Conservation (phyloP, 495 filamentous ascomycete species). For the Cercophora samala region DNA sequence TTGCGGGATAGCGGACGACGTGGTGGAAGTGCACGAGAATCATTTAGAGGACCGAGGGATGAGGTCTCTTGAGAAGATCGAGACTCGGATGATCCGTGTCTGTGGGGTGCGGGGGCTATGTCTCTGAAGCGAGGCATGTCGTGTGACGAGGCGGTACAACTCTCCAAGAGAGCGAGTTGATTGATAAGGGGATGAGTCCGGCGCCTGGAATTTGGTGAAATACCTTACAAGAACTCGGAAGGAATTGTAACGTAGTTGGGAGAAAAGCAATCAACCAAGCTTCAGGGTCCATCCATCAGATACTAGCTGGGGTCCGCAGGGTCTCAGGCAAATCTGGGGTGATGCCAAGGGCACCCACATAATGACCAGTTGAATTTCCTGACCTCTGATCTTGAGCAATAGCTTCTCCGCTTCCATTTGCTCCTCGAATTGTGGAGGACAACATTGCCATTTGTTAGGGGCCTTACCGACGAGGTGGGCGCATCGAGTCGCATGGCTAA, state of each 20-base stretch:
- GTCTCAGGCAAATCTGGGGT: neutral
- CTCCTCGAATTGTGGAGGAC: no score
- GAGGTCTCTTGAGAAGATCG: neutral
- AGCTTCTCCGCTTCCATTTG: no score
- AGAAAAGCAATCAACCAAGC: neutral
- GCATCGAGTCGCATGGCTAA: no score
- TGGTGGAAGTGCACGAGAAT: neutral
- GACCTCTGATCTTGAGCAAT: no score
- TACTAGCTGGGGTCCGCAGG: neutral
- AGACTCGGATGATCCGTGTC: neutral
- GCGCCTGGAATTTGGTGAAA: neutral
- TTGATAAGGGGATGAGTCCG: neutral
- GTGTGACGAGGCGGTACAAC: neutral
- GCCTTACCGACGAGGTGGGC: no score
- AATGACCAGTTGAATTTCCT: no score
- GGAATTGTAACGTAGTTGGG: no score
- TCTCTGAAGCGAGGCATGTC: slow-evolving; percentile 3
- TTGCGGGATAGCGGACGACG: neutral
- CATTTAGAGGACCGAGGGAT: neutral
- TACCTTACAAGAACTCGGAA: no score
- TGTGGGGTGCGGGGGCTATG: neutral
- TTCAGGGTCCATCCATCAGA: neutral
- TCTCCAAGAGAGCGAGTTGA: neutral
- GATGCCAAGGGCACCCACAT: no score
- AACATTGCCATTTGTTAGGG: no score